A percentile compares a stretch with the other conserved stretches of the same genome.
phyloP scores from a whole-genome alignment of 495 filamentous ascomycete species.

The Diplogelasinospora grovesii region DNA sequence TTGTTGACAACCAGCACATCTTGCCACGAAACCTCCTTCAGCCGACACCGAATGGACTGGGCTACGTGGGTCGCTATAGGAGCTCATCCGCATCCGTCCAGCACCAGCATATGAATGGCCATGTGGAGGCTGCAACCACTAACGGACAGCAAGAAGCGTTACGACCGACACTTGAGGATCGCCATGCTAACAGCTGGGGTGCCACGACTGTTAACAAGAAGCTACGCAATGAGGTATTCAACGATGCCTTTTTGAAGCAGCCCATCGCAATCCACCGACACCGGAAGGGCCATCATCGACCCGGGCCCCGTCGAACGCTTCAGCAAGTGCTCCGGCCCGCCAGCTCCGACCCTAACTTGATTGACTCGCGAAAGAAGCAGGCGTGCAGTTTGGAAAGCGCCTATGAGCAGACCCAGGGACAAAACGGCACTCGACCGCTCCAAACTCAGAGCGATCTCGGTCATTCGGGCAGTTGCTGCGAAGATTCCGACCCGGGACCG shows the following conservation, averaged over 20 bases:
- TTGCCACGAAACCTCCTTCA: slow-evolving; percentile 73
- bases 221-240: slow-evolving; percentile 84
- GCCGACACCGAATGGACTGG: slow-evolving; percentile 21
- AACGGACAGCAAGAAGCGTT: not conserved
- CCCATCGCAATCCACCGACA: slow-evolving; percentile 56
- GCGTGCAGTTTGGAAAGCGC: not conserved
- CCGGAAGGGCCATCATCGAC: slow-evolving; percentile 56
- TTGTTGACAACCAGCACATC: slow-evolving; percentile 94
- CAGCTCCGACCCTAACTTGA: slow-evolving; percentile 26
- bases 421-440: slow-evolving; percentile 8
- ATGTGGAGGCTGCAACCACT: slow-evolving; percentile 1
- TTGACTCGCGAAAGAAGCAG: slow-evolving; percentile 11
- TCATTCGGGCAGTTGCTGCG: slow-evolving; percentile 2
- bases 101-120: not conserved
- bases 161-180: slow-evolving; percentile 40
- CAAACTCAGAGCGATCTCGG: slow-evolving; percentile 31
- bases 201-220: slow-evolving; percentile 89
- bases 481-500: slow-evolving; percentile 22
- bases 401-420: slow-evolving; percentile 6
- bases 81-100: slow-evolving; percentile 31
- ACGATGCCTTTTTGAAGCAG: slow-evolving; percentile 86
- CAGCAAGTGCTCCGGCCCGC: slow-evolving; percentile 30
- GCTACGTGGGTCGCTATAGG: slow-evolving; percentile 20
- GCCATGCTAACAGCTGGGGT: slow-evolving; percentile 74
- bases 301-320: slow-evolving; percentile 40